Evolutionary conservation across 495 filamentous ascomycete species (phyloP).

Genomic region (Aspergillus affinis): DNA sequence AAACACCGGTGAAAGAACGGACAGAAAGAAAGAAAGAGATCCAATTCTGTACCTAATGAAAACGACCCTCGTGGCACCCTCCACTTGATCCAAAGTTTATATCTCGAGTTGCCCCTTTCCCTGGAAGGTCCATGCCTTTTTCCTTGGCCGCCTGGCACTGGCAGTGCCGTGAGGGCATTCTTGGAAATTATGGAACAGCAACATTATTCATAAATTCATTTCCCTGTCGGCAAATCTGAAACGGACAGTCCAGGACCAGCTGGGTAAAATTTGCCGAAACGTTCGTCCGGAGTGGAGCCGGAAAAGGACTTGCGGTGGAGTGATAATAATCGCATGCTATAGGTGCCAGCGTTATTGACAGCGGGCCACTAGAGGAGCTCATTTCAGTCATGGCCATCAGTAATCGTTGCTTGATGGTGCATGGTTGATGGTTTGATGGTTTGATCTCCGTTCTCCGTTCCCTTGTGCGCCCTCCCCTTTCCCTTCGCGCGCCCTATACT

Average conservation of each 20-base stretch:
- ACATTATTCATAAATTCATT: not conserved
- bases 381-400: not conserved
- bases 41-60: not conserved
- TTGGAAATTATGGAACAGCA: not conserved
- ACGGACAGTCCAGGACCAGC: slow-evolving; percentile 4
- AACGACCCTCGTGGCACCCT: not conserved
- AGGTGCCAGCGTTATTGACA: not conserved
- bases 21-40: not conserved
- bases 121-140: not conserved
- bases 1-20: no score
- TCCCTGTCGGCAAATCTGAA: slow-evolving; percentile 8
- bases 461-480: not conserved
- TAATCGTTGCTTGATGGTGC: not conserved
- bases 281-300: slow-evolving; percentile 22
- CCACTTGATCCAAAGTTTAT: not conserved
- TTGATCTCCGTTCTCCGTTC: slow-evolving; percentile 1
- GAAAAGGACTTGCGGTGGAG: slow-evolving; percentile 7
- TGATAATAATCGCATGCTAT: not conserved
- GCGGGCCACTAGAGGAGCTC: not conserved
- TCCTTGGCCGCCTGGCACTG: not conserved
- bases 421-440: not conserved
- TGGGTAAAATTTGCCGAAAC: slow-evolving; percentile 25
- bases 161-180: slow-evolving; percentile 1
- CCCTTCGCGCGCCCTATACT: not conserved
- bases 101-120: not conserved